These are phyloP conservation scores for Ophiobolus disseminans DNA, from an alignment of 2,329 filamentous ascomycete species.

Conservation along the genomic window DNA sequence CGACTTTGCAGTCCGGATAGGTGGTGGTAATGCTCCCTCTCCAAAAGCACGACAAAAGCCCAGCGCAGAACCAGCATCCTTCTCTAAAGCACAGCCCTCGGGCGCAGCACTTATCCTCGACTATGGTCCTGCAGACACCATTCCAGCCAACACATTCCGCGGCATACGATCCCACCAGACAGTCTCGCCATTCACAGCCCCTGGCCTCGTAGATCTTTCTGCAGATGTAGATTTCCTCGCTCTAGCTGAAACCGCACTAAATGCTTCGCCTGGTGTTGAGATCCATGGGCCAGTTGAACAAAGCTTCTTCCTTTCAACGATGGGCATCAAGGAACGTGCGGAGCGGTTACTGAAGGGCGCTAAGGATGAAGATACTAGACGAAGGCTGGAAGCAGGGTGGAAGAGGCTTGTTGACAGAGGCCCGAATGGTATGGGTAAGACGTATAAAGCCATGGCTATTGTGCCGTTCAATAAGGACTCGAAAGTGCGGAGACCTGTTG, in stretches of 20 bases:
- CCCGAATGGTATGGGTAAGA: slow-evolving; percentile 86
- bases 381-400: slow-evolving; percentile 75
- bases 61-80: slow-evolving; percentile 17
- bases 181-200: slow-evolving; percentile 79
- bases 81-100: slow-evolving; percentile 68
- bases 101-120: slow-evolving; percentile 95
- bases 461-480: slow-evolving; percentile 73
- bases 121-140: slow-evolving; percentile 80
- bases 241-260: slow-evolving; percentile 80
- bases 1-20: slow-evolving; percentile 85
- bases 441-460: slow-evolving; percentile 93
- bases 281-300: slow-evolving; percentile 93
- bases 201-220: slow-evolving; percentile 85
- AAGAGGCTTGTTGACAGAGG: slow-evolving; percentile 83
- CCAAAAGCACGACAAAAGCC: slow-evolving; percentile 16
- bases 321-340: slow-evolving; percentile 72
- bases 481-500: slow-evolving; percentile 74
- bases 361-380: slow-evolving; percentile 47
- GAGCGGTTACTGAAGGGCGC: slow-evolving; percentile 37
- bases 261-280: slow-evolving; percentile 80
- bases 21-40: slow-evolving; percentile 60
- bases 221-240: slow-evolving; percentile 94
- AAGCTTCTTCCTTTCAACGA: slow-evolving; percentile 74
- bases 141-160: slow-evolving; percentile 88
- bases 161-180: slow-evolving; percentile 80